Base-by-base conservation (phyloP, 2,329 filamentous ascomycete genomes). In the Chrysoporthe puriensis region DNA sequence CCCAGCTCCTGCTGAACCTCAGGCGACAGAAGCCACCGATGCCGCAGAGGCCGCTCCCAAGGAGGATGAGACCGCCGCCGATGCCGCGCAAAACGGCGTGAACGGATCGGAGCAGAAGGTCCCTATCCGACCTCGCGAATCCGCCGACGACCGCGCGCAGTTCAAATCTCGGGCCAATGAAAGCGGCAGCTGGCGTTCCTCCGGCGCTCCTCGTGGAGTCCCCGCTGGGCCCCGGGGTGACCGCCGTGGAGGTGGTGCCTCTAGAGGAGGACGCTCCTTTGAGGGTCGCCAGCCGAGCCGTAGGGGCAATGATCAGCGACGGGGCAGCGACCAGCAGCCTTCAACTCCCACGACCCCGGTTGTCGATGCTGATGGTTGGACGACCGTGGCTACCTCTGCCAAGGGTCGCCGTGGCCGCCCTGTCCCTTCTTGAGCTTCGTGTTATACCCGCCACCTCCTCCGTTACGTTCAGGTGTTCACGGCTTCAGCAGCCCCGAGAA, bases 331-430 rank as follows among this genome's bases (percentile, higher is more conserved):
- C 42, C 76, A 71, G 13, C 76, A 81, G 63, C 70, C 73, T 66
- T 69, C 71, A 70, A 74, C 70, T 32, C 76, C 71, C 34, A 73
- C 74, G 44, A 77, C 79, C 46, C 78, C 80, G 62, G 77, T 80
- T 50, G 77, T 81, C 62, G 85, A 87, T 59, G 87, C 87, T 48
- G 88, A 90, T 75, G 88, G 88, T 72, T 90, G 88, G 88, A 88
- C 86, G 70, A 90, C 86, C 36, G 88, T 88, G 64, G 70, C 78
- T 9, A 68, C 74, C 16, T 72, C 76, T 3, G 73, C 70, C 66
- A 83, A 82, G 73, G 76, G 76, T 60, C 73, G 85, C 76, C 71
- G 81, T 48, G 77, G 74, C 72, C 71, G 71, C 57, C 69, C 66
- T 43, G 60, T 68, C 21, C 64, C 62, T 44, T 68, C 67, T 48